Percentiles rank a stretch among this genome's conserved stretches.
Conservation (phyloP, 148 eudicot species). For the Fagopyrum esculentum region DNA sequence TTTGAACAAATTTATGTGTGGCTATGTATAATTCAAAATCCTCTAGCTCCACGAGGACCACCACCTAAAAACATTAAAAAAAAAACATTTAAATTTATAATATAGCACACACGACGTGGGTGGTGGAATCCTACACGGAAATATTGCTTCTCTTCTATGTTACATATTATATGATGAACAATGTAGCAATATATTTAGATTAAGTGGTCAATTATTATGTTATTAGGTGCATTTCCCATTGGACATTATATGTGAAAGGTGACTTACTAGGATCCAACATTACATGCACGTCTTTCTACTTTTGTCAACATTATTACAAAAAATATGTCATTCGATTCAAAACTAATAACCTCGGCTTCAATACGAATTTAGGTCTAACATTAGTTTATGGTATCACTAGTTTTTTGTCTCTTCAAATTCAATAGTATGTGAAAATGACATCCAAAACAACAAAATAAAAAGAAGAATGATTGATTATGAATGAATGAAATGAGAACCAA, state of each 20-base stretch:
- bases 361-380: too few relatives aligned
- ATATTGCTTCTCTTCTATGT: not conserved
- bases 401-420: not conserved
- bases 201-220: too few relatives aligned
- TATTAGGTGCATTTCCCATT: not conserved
- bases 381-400: too few relatives aligned
- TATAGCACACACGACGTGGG: not conserved
- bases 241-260: not conserved
- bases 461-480: not conserved
- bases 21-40: too few relatives aligned
- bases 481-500: not conserved
- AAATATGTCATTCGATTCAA: too few relatives aligned
- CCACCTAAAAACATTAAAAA: too few relatives aligned
- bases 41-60: too few relatives aligned
- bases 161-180: not conserved
- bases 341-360: too few relatives aligned
- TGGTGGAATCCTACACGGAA: conserved; percentile 4
- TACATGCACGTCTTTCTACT: not conserved
- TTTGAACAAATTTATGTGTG: too few relatives aligned
- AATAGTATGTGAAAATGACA: not conserved
- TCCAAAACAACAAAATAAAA: not conserved
- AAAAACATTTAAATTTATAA: too few relatives aligned
- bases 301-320: not conserved
- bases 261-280: not conserved
- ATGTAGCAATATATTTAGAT: not conserved